phyloP scores from a whole-genome alignment of 1,139 yeast genomes.

The Debaryomyces psychrophilus region DNA sequence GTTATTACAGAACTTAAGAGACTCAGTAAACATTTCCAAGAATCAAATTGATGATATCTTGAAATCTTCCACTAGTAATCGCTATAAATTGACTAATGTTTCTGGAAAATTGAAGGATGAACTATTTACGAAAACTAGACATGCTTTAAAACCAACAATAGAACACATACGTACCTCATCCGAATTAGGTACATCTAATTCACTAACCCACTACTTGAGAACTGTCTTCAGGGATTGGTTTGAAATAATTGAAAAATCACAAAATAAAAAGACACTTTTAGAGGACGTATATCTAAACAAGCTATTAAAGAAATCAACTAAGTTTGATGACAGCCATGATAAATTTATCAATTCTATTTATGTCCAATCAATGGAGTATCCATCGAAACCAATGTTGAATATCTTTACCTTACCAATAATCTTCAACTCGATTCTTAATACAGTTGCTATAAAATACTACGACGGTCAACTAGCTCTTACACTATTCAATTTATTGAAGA shows the following conservation, averaged over 20 bases:
- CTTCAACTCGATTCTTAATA: slow-evolving; percentile 36
- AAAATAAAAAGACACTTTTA: slow-evolving; percentile 5
- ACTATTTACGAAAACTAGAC: slow-evolving; percentile 22
- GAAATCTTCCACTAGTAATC: slow-evolving; percentile 1
- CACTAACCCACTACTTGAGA: slow-evolving; percentile 22
- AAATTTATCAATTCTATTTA: slow-evolving; percentile 21
- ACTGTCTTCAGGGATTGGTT: slow-evolving; percentile 21
- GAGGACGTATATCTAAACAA: slow-evolving; percentile 15
- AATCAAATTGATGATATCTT: slow-evolving; percentile 10
- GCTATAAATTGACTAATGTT: slow-evolving; percentile 12
- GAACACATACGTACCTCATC: slow-evolving; percentile 20
- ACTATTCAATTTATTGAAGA: slow-evolving; percentile 39
- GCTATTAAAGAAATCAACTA: slow-evolving; percentile 18
- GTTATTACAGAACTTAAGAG: slow-evolving; percentile 7
- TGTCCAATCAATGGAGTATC: slow-evolving; percentile 18
- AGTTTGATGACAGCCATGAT: slow-evolving; percentile 21
- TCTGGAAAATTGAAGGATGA: slow-evolving; percentile 17
- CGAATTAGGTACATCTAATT: slow-evolving; percentile 15
- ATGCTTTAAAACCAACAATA: slow-evolving; percentile 31
- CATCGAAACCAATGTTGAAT: slow-evolving; percentile 33
- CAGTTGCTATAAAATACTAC: slow-evolving; percentile 29
- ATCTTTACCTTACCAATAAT: slow-evolving; percentile 42
- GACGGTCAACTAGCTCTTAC: slow-evolving; percentile 43
- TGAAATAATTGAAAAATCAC: slow-evolving; percentile 4
- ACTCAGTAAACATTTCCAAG: slow-evolving; percentile 10